Base-by-base conservation (phyloP, 257 asterid species). In the Petunia secreta region DNA sequence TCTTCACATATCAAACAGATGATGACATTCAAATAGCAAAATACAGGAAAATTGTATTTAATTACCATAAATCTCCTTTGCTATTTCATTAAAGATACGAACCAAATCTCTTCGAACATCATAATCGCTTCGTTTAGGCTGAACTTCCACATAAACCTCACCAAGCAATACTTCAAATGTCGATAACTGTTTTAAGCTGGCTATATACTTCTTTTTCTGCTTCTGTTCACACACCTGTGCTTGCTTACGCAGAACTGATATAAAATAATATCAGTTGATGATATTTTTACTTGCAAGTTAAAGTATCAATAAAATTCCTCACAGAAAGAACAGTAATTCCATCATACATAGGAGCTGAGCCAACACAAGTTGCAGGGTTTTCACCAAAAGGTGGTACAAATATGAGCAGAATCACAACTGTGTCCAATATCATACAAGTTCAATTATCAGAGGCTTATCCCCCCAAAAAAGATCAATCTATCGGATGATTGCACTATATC, bases 11-110 rank as follows among this genome's bases (percentile, higher is more conserved):
- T 69, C 43, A 46, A 69, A 67, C 25, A 69, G 16, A 69, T 69
- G 8, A 69, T 6, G 16, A 71, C 46, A 71, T 71, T 71, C 60
- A 52, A 80, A 43, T 44, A 78, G 81, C 71, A 57, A 36, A 15
- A 15, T 71, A 7, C 1, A 74, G 55, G 78, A 79, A 77, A 11
- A 66, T 65, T 39, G 67, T 59, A 41, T 75, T 62, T 50, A n/a
- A 64, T 85, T 89, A 94, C 97, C 97, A 90, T 85, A 94, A 50
- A 92, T 75, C 81, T 92, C 97, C 87, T 86, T 88, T n/a, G 97
- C 92, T 60, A 94, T 94, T 81, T 87, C 94, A 75, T 94, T 92
- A 69, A 94, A 92, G 69, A 91, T 89, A 52, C 87, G 89, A 84
- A 94, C 68, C 77, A 94, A 80, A 50, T 92, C 92, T 85, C 82